Evolutionary conservation across 208 protist species (phyloP).

Genomic region (Leishmania major): DNA sequence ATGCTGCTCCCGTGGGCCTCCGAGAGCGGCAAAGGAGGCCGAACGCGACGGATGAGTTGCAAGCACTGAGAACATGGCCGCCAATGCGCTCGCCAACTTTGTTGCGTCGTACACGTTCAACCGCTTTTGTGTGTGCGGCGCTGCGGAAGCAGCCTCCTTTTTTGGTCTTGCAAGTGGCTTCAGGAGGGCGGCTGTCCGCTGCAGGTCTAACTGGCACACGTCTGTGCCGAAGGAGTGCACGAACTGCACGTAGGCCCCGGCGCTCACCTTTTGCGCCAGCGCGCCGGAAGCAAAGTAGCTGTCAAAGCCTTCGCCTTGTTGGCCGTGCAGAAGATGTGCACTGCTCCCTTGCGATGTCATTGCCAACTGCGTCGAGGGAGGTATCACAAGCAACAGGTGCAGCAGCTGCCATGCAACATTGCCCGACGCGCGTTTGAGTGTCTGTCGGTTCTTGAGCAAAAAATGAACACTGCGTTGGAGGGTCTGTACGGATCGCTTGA

Average conservation of each 20-base stretch:
- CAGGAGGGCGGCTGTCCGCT: slow-evolving; percentile 1
- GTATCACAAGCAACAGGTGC: slow-evolving; percentile 23
- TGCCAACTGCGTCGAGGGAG: neutral
- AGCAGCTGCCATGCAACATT: slow-evolving; percentile 36
- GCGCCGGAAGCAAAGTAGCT: neutral
- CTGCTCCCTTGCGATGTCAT: neutral
- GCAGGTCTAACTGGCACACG: neutral
- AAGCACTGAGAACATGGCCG: slow-evolving; percentile 6
- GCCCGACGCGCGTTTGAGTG: slow-evolving; percentile 7
- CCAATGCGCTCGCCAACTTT: slow-evolving; percentile 18
- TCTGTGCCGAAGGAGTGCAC: slow-evolving; percentile 15
- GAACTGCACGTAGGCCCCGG: slow-evolving; percentile 22
- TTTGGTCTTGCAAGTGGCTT: slow-evolving; percentile 2
- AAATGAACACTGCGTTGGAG: slow-evolving; percentile 1
- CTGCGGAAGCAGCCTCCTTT: neutral
- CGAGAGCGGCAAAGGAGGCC: neutral
- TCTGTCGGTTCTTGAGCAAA: neutral
- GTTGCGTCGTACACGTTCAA: slow-evolving; percentile 26
- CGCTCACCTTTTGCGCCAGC: slow-evolving; percentile 4
- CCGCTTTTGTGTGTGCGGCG: neutral
- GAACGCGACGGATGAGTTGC: neutral
- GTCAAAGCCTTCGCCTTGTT: slow-evolving; percentile 7
- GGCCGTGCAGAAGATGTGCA: neutral
- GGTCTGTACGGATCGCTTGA: slow-evolving; percentile 9
- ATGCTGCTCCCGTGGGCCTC: neutral